phyloP scores from a whole-genome alignment of 2,329 filamentous ascomycete species.

The Fusarium solani-melongenae region DNA sequence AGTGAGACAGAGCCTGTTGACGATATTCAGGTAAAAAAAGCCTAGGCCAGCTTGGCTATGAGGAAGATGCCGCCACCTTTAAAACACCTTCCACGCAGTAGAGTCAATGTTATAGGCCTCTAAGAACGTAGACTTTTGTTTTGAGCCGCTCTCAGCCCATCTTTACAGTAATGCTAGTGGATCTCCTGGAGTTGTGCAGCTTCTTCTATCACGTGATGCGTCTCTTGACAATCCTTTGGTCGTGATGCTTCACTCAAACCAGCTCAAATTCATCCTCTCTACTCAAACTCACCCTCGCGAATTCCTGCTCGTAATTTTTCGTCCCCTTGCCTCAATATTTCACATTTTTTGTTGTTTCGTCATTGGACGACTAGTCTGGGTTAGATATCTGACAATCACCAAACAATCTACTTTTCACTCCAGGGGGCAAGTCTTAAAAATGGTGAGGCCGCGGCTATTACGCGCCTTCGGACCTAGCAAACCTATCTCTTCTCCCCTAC shows the following conservation, averaged over 20 bases:
- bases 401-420: not conserved
- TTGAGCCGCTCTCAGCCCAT: not conserved
- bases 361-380: not conserved
- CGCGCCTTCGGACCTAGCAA: not conserved
- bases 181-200: conserved; percentile 1
- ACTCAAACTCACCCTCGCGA: not conserved
- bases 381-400: not conserved
- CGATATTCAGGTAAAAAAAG: not conserved
- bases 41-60: not conserved
- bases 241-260: not conserved
- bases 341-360: not conserved
- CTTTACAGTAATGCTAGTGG: conserved; percentile 11
- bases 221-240: not conserved
- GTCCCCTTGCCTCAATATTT: not conserved
- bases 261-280: not conserved
- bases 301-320: not conserved
- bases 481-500: not conserved
- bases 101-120: not conserved
- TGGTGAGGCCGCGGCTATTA: not conserved
- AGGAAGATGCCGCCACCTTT: not conserved
- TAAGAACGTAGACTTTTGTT: not conserved
- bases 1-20: not conserved
- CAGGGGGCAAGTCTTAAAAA: not conserved
- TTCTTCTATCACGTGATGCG: conserved; percentile 16
- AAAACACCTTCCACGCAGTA: not conserved